Base-by-base conservation (phyloP, 2,329 filamentous ascomycete species). In the Exserohilum rostratum region DNA sequence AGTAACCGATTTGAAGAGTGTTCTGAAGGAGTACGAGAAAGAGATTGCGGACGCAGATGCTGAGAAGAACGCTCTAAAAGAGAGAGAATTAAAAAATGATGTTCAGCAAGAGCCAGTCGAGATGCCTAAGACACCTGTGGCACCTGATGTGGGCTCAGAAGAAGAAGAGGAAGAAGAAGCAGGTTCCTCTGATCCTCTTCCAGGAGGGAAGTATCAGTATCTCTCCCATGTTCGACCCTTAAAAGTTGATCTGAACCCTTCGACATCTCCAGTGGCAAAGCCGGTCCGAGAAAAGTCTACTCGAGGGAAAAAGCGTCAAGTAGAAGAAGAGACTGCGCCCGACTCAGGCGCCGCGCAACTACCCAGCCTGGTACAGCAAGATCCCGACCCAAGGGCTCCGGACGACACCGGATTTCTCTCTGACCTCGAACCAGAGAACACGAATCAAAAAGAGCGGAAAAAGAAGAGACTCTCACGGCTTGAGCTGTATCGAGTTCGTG, bases 371-470 rank as follows among this genome's bases (percentile, higher is more conserved):
- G 34, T 50, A 6, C 39, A 50, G 0, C 40, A 44, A 12, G 51
- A 54, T 2, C 34, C 51, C 12, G 51, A 50, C 17, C 51, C 51
- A 10, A 33, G 51, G 17, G 40, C 30, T 13, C 39, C 51, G 5
- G 46, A 54, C 40, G 51, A 54, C 2, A 54, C 51, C 5, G 51
- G 51, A 1, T 54, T 54, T 29, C 39, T 54, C 3, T 54, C 51
- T 27, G 51, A 54, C n/a, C 40, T 50, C 1, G 51, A 54, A 12
- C 27, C 46, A 3, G 40, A 39, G 25, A 49, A 15, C 11, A 20
- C 11, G 27, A 38, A 20, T 6, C 18, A 34, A n/a, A 50, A 50
- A 13, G 18, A 39, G 17, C 42, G 31, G 44, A 42, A 37, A 13
- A 45, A 45, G 34, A 54, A 54, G 4, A 29, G 51, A 11, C 17